Base-by-base conservation (phyloP, 768 basidiomycete species). In the Trametes elegans region DNA sequence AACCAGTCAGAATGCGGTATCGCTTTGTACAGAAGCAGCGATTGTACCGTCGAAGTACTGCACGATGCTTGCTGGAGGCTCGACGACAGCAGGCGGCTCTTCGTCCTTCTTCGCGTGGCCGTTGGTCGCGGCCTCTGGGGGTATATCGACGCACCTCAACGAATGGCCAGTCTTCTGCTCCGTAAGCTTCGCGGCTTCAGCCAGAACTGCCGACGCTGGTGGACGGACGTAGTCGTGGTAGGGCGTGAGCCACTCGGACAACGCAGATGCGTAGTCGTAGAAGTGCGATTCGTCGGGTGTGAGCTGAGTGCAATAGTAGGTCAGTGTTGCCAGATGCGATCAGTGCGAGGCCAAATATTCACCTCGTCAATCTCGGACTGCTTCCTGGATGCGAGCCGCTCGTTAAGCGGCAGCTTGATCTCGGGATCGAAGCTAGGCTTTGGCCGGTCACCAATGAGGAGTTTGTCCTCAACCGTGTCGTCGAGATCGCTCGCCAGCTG, bases 401-500 rank as follows among this genome's bases (percentile, higher is more conserved):
- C 81, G 35, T 70, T 74, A 35, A 90, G 64, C 10, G 84, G 76
- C 21, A 80, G 59, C 41, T 76, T 76, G 18, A 73, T 75, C 39
- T 81, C 76, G 0, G 78, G 73, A 40, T 79, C 75, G 18, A 73
- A 67, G 39, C 74, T 81, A 61, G 81, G 82, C 65, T 87, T 90
- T 3, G 88, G 88, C 23, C 88, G 79, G 70, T 92, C 90, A 23
- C 90, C 88, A 53, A 90, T 84, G 36, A 91, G 74, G 10, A 91
- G 75, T 63, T 89, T 91, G 62, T 90, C 88, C 68, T 92, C 88
- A 0, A 89, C 87, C 0, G 78, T 82, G 58, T 90, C 87, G 63
- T 91, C 87, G 39, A 92, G 73, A 62, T 93, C 89, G 60, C 88
- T 89, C 27, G 85, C 86, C 67, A 87, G 82, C 62, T 88, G 84